Evolutionary conservation across 208 protist genomes (phyloP).

Genomic region (Trichomonas gallinae): DNA sequence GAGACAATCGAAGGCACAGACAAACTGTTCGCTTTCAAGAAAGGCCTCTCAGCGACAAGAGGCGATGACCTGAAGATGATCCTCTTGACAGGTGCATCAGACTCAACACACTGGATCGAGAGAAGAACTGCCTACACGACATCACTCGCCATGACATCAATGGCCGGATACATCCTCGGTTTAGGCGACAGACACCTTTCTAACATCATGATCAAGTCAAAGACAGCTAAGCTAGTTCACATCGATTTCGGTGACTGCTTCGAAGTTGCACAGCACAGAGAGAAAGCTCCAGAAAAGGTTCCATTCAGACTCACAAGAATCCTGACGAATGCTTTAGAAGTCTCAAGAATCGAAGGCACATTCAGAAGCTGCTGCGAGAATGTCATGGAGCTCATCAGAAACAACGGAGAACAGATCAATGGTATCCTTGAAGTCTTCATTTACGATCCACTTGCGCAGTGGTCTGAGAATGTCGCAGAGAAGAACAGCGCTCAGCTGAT

Average conservation of each 20-base stretch:
- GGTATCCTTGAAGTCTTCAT: background rate
- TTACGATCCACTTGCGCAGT: background rate
- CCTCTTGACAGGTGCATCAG: background rate
- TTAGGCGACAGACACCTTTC: constrained; percentile 15
- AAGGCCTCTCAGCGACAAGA: background rate
- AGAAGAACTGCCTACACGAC: background rate
- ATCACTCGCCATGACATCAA: background rate
- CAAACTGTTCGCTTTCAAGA: background rate
- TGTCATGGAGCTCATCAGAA: background rate
- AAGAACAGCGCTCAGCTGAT: background rate
- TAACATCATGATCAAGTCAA: background rate
- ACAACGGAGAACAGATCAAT: background rate
- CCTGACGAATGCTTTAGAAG: background rate
- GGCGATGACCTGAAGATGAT: background rate
- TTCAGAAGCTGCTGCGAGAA: constrained; percentile 1
- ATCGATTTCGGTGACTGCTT: constrained; percentile 24
- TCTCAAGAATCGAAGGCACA: constrained; percentile 23
- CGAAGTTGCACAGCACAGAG: background rate
- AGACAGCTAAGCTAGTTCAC: background rate
- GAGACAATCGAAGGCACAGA: background rate
- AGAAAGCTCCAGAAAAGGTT: constrained; percentile 1
- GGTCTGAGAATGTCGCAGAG: background rate
- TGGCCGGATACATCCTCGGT: background rate
- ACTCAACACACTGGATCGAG: constrained; percentile 1
- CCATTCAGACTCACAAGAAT: constrained; percentile 24